Evolutionary conservation across 148 eudicot genomes (phyloP).

Genomic region (Vaccinium macrocarpon): DNA sequence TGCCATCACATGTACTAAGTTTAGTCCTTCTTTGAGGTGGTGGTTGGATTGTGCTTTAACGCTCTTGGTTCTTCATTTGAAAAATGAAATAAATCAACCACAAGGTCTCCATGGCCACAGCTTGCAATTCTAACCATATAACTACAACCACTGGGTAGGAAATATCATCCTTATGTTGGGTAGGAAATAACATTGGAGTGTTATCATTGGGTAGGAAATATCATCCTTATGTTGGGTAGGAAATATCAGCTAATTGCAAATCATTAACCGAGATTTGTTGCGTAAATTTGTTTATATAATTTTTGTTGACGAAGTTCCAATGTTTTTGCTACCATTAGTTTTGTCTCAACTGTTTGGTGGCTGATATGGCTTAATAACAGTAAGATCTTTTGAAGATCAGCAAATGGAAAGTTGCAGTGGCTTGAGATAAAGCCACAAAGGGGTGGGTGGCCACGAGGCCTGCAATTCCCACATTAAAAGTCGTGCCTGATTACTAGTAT

Average conservation of each 20-base stretch:
- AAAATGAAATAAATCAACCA: background rate
- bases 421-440: background rate
- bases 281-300: too few relatives aligned
- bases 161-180: too few relatives aligned
- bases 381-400: background rate
- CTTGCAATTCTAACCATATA: background rate
- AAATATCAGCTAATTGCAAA: too few relatives aligned
- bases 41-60: background rate
- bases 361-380: background rate
- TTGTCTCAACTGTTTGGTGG: background rate
- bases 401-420: background rate
- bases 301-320: too few relatives aligned
- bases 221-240: too few relatives aligned
- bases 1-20: background rate
- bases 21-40: background rate
- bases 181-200: too few relatives aligned
- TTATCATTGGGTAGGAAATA: too few relatives aligned
- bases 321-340: too few relatives aligned
- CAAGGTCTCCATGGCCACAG: background rate
- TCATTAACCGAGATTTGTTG: too few relatives aligned
- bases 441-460: background rate
- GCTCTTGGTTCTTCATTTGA: background rate
- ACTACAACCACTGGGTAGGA: too few relatives aligned
- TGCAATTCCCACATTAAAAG: background rate
- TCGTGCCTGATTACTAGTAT: conserved; percentile 15